Evolutionary conservation across 2,329 filamentous ascomycete genomes (phyloP), one percentile per base, ranked within the genome.

Genomic region (Zymoseptoria passerinii): DNA sequence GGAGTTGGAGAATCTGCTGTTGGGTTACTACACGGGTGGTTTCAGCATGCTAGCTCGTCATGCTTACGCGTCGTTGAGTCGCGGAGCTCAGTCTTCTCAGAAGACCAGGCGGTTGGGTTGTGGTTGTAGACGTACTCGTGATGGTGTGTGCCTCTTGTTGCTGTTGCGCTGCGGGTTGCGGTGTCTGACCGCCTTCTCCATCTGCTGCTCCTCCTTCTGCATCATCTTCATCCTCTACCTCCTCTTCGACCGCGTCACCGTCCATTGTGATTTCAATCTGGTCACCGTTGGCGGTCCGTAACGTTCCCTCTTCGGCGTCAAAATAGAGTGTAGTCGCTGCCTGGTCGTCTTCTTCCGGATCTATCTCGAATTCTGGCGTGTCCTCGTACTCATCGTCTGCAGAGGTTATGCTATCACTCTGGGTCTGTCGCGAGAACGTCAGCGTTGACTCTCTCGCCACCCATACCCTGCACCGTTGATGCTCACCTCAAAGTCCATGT

Each of bases 1-100:
- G 74, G 19, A 84, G 67, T 62, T 80, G 79, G 61, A 83, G 73
- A 52, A 84, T 74, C 61, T 82, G 77, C 35, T 77, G 73, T 57
- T 76, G 75, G 28, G 75, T 78, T 63, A 79, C 76, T 75, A 63
- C 57, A 57, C 50, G 50, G 61, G 58, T 54, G 23, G 48, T 18
- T 48, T 29, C 23, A 49, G 13, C 16, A 28, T 35, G 29, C 50
- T 27, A 40, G 28, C 49, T n/a, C 28, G 59, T 55, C 52, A 51
- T 60, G 53, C 58, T 64, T 59, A 64, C 61, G 52, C 58, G 56
- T 50, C 49, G 48, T 40, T 55, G 55, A 8, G 61, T 63, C 9
- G 59, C 63, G 8, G 61, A 60, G 53, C 57, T 61, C 28, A 62
- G 56, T 16, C 62, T 54, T 48, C 55, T 35, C 10, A 65, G 52